These are phyloP conservation scores for Alternaria burnsii DNA, from an alignment of 2,329 filamentous ascomycete species.

Conservation along the genomic window DNA sequence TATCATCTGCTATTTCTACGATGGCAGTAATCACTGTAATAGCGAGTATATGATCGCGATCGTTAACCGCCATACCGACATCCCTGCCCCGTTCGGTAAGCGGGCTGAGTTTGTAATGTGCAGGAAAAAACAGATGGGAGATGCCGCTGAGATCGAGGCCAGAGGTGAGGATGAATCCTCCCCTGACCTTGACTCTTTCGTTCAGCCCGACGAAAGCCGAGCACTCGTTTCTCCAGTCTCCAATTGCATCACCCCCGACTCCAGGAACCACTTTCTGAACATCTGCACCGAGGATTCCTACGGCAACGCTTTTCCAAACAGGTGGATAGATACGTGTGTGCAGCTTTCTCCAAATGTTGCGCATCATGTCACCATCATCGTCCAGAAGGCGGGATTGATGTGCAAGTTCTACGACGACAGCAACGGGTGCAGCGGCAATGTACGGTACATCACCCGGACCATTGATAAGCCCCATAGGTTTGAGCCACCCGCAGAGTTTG, in stretches of 20 bases:
- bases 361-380: background rate
- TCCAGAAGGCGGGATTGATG: background rate
- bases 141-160: background rate
- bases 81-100: background rate
- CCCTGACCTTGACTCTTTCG: background rate
- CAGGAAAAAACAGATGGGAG: background rate
- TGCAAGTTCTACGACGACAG: background rate
- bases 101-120: background rate
- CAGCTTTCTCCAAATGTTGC: background rate
- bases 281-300: background rate
- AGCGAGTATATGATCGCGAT: background rate
- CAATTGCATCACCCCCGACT: background rate
- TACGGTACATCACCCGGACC: background rate
- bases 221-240: background rate
- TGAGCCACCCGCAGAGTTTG: background rate
- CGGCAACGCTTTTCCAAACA: background rate
- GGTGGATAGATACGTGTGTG: background rate
- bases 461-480: background rate
- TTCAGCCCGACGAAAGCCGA: background rate
- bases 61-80: background rate
- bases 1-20: background rate
- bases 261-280: background rate
- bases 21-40: background rate
- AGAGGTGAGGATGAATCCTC: no score
- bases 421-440: background rate